Evolutionary conservation across 345 rosid species (phyloP).

Genomic region (Arabidopsis arenosa): DNA sequence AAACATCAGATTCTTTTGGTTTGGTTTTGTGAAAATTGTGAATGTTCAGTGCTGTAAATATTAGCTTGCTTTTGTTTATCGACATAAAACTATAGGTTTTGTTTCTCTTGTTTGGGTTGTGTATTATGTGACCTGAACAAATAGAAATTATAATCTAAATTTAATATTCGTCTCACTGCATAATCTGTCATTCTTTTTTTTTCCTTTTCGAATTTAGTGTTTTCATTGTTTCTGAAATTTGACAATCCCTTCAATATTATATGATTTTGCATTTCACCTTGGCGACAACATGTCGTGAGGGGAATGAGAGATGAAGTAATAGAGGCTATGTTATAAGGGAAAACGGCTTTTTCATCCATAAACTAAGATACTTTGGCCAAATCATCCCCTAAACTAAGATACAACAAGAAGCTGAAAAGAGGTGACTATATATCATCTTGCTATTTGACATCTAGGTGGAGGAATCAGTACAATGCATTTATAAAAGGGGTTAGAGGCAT

Average conservation of each 20-base stretch:
- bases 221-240: neutral
- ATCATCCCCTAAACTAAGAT: no score
- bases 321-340: no score
- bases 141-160: neutral
- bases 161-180: neutral
- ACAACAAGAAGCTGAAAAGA: neutral
- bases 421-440: neutral
- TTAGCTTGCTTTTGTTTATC: neutral
- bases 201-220: neutral
- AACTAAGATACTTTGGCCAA: no score
- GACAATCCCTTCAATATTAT: neutral
- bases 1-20: constrained; percentile 44
- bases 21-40: constrained; percentile 14
- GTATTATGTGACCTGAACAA: neutral
- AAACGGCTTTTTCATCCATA: no score
- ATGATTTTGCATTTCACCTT: neutral
- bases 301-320: no score
- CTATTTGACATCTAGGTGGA: neutral
- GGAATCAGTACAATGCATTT: neutral
- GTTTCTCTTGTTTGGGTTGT: neutral
- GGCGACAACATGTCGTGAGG: no score
- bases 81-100: neutral
- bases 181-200: no score
- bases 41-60: constrained; percentile 5
- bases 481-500: neutral